A percentile compares a stretch with the other conserved stretches of the same genome.
phyloP scores from a whole-genome alignment of 73 alveolate species.

The Symbiodinium natans region DNA sequence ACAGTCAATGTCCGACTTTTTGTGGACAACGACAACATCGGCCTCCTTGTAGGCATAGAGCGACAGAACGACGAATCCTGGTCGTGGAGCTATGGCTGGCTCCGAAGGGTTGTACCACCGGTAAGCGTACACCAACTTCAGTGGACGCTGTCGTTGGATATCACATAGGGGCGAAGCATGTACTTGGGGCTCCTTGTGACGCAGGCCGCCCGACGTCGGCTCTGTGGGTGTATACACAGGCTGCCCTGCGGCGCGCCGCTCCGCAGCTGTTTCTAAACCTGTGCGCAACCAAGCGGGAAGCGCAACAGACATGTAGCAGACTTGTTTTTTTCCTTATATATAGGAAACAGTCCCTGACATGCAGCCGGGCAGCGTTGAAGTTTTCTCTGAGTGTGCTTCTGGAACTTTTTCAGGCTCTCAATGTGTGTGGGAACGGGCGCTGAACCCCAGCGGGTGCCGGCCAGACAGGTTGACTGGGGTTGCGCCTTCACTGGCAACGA shows the following conservation, averaged over 20 bases:
- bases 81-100: neutral
- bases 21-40: neutral
- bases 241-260: neutral
- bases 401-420: neutral
- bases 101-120: neutral
- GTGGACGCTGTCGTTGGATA: neutral
- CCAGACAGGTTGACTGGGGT: neutral
- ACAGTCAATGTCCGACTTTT: neutral
- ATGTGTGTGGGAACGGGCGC: too few species aligned
- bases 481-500: neutral
- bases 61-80: neutral
- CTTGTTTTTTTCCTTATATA: too few species aligned
- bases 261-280: neutral
- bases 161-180: neutral
- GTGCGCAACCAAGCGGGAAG: neutral
- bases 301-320: too few species aligned
- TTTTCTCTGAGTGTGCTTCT: neutral
- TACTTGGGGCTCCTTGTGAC: neutral
- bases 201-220: neutral
- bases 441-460: neutral
- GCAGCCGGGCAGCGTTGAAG: too few species aligned
- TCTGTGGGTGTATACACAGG: neutral
- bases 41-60: neutral
- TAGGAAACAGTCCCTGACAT: too few species aligned
- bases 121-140: neutral